Base-by-base conservation (phyloP, 2,329 filamentous ascomycete species). In the Anthostomella pinea region DNA sequence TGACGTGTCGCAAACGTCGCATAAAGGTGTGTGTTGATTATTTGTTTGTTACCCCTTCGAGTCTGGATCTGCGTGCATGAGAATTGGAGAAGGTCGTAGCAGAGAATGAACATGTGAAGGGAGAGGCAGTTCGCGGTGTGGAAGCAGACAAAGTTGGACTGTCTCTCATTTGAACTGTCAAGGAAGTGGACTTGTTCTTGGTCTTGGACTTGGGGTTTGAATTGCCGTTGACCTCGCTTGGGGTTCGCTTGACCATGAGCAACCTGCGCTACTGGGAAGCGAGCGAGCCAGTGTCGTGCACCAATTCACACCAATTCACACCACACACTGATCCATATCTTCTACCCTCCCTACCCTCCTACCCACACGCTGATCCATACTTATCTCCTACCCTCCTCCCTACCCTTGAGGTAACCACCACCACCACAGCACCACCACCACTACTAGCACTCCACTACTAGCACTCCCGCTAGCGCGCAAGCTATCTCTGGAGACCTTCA, bases 1-100 rank as follows among this genome's bases (percentile, higher is more conserved):
- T 80, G 57, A 80, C 76, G 28, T 80, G 76, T 59, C 73, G 76
- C 38, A 79, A 78, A 54, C 69, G 76, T 49, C 67, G 76, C 50
- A 79, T 80, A 57, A 80, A 80, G 75, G 76, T 79, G 61, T 57
- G 73, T 66, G 39, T 41, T 39, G 37, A 32, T 18, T 15, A 30
- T 32, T 41, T 21, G 25, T 26, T 38, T n/a, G 22, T 26, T 23
- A 17, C 22, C 25, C 4, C n/a, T 27, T 24, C 27, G 7, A 23
- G 30, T n/a, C 24, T 13, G 5, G 24, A 11, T 26, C 24, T 26
- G 24, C n/a, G n/a, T n/a, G n/a, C n/a, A n/a, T n/a, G n/a, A n/a
- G n/a, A n/a, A n/a, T n/a, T n/a, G n/a, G n/a, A n/a, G n/a, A n/a
- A n/a, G n/a, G n/a, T n/a, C n/a, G n/a, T n/a, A n/a, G n/a, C n/a